A percentile compares a stretch with the other conserved stretches of the same genome.
Evolutionary conservation across 495 filamentous ascomycete genomes (phyloP).

Genomic region (Penicillium simplicissimum): DNA sequence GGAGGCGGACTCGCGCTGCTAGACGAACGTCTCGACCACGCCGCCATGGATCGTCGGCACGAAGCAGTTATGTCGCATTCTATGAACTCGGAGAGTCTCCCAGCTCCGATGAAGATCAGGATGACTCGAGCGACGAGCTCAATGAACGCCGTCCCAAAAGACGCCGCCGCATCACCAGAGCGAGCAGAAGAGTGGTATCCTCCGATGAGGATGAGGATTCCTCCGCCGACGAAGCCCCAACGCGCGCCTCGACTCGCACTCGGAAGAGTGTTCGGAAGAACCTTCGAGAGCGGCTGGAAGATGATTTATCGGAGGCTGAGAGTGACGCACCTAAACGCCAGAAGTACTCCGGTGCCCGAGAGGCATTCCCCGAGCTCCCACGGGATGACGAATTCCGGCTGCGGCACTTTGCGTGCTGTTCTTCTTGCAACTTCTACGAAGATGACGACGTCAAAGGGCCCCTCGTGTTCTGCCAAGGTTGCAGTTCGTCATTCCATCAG

Average conservation of each 20-base stretch:
- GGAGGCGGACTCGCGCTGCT: background rate
- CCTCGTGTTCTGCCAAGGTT: constrained; percentile 89
- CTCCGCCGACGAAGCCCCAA: constrained; percentile 10
- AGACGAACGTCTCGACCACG: background rate
- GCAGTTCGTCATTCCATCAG: constrained; percentile 78
- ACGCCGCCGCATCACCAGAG: constrained; percentile 4
- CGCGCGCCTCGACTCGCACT: constrained; percentile 32
- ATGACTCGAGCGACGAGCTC: constrained; percentile 13
- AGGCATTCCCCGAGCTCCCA: constrained; percentile 61
- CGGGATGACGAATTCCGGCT: constrained; percentile 60
- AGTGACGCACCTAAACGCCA: constrained; percentile 49
- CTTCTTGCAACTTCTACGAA: constrained; percentile 62
- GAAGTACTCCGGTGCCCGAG: constrained; percentile 58
- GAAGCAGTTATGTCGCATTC: constrained; percentile 3
- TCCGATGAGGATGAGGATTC: constrained; percentile 21
- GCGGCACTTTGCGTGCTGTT: constrained; percentile 69
- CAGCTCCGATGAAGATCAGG: background rate
- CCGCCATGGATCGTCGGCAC: background rate
- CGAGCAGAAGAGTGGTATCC: background rate
- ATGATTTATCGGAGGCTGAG: constrained; percentile 65
- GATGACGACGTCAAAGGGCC: constrained; percentile 56
- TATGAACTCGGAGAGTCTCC: constrained; percentile 9
- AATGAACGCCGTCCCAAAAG: background rate
- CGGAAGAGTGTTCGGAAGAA: constrained; percentile 41
- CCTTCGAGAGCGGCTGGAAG: constrained; percentile 66